Evolutionary conservation across 257 asterid species (phyloP).

Genomic region (Ocimum tenuiflorum): DNA sequence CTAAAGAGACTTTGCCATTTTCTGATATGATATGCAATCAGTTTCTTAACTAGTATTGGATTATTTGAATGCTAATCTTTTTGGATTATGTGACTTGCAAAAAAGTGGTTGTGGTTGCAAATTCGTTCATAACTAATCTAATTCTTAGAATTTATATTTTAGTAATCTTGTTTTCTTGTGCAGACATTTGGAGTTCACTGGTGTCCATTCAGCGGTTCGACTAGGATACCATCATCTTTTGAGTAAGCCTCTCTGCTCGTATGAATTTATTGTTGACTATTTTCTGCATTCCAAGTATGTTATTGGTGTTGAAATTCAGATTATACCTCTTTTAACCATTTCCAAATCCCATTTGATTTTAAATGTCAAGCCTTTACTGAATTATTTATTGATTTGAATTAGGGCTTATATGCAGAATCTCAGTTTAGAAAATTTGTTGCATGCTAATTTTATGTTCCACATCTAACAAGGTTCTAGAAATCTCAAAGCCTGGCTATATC

Average conservation of each 20-base stretch:
- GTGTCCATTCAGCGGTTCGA: conserved; percentile 69
- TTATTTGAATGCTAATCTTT: not conserved
- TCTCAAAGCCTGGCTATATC: no score
- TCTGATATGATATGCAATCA: not conserved
- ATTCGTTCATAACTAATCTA: not conserved
- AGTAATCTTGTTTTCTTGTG: conserved; percentile 17
- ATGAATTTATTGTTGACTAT: not conserved
- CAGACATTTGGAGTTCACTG: conserved; percentile 87
- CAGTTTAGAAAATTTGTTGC: not conserved
- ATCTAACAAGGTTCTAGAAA: no score
- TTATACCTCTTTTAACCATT: not conserved
- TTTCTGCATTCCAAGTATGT: not conserved
- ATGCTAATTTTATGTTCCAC: no score
- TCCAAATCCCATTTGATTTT: not conserved
- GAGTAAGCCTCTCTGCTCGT: conserved; percentile 47
- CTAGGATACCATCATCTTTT: conserved; percentile 59
- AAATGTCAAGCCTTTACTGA: not conserved
- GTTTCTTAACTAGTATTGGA: not conserved
- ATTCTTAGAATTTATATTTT: not conserved
- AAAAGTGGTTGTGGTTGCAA: not conserved
- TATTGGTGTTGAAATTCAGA: not conserved
- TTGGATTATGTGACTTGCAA: conserved; percentile 1
- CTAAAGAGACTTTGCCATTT: not conserved
- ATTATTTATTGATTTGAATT: not conserved
- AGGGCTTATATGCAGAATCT: not conserved